Conservation (phyloP, 2,329 filamentous ascomycete genomes). For the Lecanicillium sp. region DNA sequence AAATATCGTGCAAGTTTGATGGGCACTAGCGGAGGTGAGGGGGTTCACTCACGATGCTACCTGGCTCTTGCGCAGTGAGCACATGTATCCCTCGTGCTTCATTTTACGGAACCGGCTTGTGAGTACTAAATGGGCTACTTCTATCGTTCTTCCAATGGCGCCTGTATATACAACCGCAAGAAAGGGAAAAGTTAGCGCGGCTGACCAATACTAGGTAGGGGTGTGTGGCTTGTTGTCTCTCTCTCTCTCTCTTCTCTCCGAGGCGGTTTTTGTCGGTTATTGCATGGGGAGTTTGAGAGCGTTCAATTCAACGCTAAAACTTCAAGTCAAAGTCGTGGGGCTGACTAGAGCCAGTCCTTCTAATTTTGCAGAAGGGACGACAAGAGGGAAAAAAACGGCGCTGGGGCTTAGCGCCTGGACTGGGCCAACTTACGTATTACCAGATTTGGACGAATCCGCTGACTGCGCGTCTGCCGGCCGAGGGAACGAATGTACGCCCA, state of each 20-base stretch:
- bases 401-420: neutral
- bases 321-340: too few relatives aligned
- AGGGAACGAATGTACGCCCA: constrained; percentile 56
- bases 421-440: constrained; percentile 48
- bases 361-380: too few relatives aligned
- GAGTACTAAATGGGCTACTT: constrained; percentile 56
- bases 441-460: constrained; percentile 50
- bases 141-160: constrained; percentile 57
- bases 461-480: constrained; percentile 25
- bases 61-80: constrained; percentile 52
- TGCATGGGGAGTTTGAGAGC: too few relatives aligned
- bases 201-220: neutral
- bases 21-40: too few relatives aligned
- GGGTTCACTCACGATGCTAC: constrained; percentile 46
- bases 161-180: constrained; percentile 27
- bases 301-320: too few relatives aligned
- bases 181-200: constrained; percentile 1
- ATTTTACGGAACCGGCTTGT: constrained; percentile 41
- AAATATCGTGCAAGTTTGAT: too few relatives aligned
- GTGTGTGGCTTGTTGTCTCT: too few relatives aligned
- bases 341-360: too few relatives aligned
- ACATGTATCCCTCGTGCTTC: constrained; percentile 44
- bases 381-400: neutral
- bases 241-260: too few relatives aligned
- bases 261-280: too few relatives aligned